Conservation (phyloP, 2,329 filamentous ascomycete genomes). For the Apiospora koreana region DNA sequence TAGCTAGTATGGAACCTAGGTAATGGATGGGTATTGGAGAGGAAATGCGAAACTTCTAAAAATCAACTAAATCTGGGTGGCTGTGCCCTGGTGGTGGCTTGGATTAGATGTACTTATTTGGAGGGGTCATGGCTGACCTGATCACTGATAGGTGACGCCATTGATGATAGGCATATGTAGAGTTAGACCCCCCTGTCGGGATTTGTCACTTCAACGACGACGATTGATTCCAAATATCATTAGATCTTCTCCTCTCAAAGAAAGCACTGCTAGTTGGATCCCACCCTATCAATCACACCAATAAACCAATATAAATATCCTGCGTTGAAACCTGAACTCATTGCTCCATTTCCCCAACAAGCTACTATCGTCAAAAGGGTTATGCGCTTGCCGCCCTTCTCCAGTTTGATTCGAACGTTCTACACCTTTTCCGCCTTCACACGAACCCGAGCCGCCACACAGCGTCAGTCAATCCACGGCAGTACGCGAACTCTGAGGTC, state of each 20-base stretch:
- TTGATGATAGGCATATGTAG: not conserved
- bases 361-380: constrained; percentile 20
- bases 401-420: constrained; percentile 46
- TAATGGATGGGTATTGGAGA: too few species aligned
- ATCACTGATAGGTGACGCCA: constrained; percentile 1
- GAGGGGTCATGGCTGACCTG: constrained; percentile 5
- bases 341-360: not conserved
- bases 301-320: not conserved
- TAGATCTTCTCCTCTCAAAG: not conserved
- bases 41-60: too few species aligned
- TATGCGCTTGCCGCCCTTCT: constrained; percentile 54
- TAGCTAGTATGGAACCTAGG: too few species aligned
- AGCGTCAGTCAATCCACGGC: constrained; percentile 22
- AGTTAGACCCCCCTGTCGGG: not conserved
- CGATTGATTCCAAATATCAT: constrained; percentile 14
- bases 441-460: constrained; percentile 34
- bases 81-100: not conserved
- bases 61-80: not conserved
- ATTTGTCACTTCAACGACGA: not conserved
- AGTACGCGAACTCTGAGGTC: constrained; percentile 43
- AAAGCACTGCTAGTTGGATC: too few species aligned
- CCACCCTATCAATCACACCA: not conserved
- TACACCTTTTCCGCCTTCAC: constrained; percentile 49
- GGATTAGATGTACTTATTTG: not conserved
- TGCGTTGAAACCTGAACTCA: not conserved